Percentiles rank a stretch among this genome's conserved stretches.
Conservation (phyloP, 768 basidiomycete genomes). For the Boletus coccyginus region DNA sequence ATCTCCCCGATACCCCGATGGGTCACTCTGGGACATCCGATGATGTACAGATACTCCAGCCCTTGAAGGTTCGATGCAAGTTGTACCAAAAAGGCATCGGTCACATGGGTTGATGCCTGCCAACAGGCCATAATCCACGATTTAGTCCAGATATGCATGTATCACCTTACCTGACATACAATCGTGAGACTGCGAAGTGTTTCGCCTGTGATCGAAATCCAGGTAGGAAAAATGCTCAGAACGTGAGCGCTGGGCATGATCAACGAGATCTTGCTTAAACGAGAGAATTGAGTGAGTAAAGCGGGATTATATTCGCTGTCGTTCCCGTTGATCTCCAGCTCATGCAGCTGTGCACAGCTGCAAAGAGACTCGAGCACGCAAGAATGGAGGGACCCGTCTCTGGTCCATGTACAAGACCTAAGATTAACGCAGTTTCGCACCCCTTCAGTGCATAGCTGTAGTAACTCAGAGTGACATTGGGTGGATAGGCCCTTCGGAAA, state of each 20-base stretch:
- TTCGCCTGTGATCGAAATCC: conserved; percentile 45
- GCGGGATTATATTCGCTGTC: conserved; percentile 46
- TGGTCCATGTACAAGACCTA: conserved; percentile 70
- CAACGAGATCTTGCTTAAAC: conserved; percentile 54
- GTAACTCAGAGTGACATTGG: conserved; percentile 32
- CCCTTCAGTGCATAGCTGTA: conserved; percentile 44
- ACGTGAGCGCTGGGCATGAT: conserved; percentile 72
- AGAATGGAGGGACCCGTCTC: conserved; percentile 69
- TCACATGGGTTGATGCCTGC: conserved; percentile 57
- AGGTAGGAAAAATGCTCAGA: conserved; percentile 45
- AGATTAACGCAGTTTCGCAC: conserved; percentile 63
- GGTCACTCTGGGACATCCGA: conserved; percentile 70
- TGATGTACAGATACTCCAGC: conserved; percentile 57
- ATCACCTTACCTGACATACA: conserved; percentile 59
- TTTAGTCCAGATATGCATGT: background rate
- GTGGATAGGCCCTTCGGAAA: conserved; percentile 56
- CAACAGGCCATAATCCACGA: background rate
- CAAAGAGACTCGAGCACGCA: conserved; percentile 54
- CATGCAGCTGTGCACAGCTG: conserved; percentile 40
- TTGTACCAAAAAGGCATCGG: conserved; percentile 50
- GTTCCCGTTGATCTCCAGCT: conserved; percentile 73
- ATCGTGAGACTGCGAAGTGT: conserved; percentile 58
- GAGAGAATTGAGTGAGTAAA: conserved; percentile 49
- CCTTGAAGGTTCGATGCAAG: conserved; percentile 48
- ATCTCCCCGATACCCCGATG: conserved; percentile 55